Conservation (phyloP, 495 filamentous ascomycete species). For the Lophiostoma macrostomum region DNA sequence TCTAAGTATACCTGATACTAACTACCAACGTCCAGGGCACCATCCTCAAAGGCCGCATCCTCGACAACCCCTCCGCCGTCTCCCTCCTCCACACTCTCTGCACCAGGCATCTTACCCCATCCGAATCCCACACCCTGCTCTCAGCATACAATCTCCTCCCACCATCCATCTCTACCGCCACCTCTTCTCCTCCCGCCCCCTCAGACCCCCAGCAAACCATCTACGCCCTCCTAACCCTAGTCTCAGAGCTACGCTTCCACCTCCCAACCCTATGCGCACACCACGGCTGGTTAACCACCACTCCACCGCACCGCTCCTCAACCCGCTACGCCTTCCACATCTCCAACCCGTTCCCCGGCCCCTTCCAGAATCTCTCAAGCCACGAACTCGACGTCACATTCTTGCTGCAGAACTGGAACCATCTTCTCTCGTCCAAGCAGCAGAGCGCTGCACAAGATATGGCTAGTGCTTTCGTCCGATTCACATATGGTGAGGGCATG, state of each 20-base stretch:
- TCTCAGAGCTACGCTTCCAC: conserved; percentile 20
- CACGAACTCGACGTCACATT: conserved; percentile 26
- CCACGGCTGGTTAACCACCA: neutral
- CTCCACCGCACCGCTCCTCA: neutral
- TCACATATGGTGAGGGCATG: conserved; percentile 18
- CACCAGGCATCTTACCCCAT: conserved; percentile 1
- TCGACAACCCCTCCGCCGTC: conserved; percentile 14
- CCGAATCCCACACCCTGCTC: conserved; percentile 4
- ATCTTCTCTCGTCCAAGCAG: neutral
- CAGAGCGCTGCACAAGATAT: neutral
- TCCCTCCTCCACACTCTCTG: conserved; percentile 10
- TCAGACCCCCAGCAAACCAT: neutral
- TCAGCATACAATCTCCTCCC: conserved; percentile 14
- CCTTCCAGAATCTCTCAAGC: neutral
- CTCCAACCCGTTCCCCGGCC: conserved; percentile 15
- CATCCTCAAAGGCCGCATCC: conserved; percentile 24
- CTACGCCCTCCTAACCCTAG: conserved; percentile 1
- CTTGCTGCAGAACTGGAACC: conserved; percentile 5
- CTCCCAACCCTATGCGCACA: conserved; percentile 6
- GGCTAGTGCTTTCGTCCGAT: conserved; percentile 17
- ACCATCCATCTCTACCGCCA: neutral
- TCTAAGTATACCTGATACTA: neutral
- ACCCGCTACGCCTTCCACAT: conserved; percentile 18
- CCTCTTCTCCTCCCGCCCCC: neutral
- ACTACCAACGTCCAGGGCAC: conserved; percentile 11